Evolutionary conservation across 2,329 filamentous ascomycete species (phyloP).

Genomic region (Fusarium sp.): DNA sequence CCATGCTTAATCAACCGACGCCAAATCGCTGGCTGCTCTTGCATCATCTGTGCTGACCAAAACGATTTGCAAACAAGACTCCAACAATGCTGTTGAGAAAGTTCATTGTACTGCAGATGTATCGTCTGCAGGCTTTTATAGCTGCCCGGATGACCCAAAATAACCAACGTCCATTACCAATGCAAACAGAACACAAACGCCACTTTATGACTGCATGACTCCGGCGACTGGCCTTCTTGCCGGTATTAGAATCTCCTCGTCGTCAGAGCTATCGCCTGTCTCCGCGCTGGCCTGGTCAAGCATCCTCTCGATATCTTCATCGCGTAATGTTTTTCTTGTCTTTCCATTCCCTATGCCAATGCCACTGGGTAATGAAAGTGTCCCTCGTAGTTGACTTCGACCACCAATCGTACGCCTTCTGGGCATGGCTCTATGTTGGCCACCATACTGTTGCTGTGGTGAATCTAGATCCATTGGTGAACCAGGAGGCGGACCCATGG

Average conservation of each 20-base stretch:
- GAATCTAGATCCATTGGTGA: constrained; percentile 62
- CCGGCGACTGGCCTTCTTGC: constrained; percentile 45
- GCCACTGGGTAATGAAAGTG: constrained; percentile 62
- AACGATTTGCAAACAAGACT: neutral
- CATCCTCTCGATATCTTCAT: constrained; percentile 70
- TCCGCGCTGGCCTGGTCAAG: constrained; percentile 64
- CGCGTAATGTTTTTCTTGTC: constrained; percentile 54
- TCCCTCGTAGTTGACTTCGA: constrained; percentile 51
- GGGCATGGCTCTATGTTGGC: constrained; percentile 53
- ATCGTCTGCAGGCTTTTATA: neutral
- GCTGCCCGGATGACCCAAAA: neutral
- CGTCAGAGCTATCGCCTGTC: constrained; percentile 65
- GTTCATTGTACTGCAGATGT: neutral
- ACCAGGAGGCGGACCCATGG: constrained; percentile 50
- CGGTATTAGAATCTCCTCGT: constrained; percentile 66
- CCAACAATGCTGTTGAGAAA: neutral
- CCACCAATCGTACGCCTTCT: constrained; percentile 57
- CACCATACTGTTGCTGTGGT: constrained; percentile 46
- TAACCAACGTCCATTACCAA: neutral
- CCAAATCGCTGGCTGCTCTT: neutral
- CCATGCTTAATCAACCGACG: neutral
- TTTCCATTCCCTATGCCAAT: constrained; percentile 56
- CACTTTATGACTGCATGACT: constrained; percentile 45
- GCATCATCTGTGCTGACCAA: neutral
- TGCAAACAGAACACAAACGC: neutral